These are phyloP conservation scores for Telfairia occidentalis DNA, from an alignment of 331 rosid genomes.

Conservation along the genomic window DNA sequence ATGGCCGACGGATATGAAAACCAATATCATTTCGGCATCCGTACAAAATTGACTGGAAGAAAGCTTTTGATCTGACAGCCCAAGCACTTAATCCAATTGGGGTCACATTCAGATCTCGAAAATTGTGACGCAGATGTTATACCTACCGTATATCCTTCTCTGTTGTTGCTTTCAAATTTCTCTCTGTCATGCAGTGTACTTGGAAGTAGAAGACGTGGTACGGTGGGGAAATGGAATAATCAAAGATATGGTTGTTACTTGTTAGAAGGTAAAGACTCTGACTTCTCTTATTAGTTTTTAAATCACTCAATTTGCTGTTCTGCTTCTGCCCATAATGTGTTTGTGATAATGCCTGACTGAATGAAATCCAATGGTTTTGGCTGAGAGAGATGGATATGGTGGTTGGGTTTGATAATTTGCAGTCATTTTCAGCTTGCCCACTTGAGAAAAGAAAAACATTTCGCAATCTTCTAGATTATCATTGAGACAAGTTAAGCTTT, in stretches of 20 bases:
- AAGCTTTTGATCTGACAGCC: neutral
- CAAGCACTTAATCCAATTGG: neutral
- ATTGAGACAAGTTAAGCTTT: neutral
- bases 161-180: neutral
- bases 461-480: neutral
- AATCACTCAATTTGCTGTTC: neutral
- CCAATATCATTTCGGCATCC: neutral
- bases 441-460: neutral
- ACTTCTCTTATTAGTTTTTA: neutral
- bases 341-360: neutral
- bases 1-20: neutral
- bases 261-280: constrained; percentile 8
- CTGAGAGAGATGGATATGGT: neutral
- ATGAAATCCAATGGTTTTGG: neutral
- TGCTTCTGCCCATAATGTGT: neutral
- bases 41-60: neutral
- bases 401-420: constrained; percentile 5
- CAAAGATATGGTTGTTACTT: constrained; percentile 24
- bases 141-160: constrained; percentile 1
- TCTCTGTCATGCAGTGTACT: neutral
- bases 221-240: constrained; percentile 12
- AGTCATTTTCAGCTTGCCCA: neutral
- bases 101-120: neutral
- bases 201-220: constrained; percentile 2
- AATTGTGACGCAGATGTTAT: neutral